Evolutionary conservation across 1,284 basidiomycete genomes (phyloP), one percentile per base, ranked within the genome.

Genomic region (Porphyrellus sp.): DNA sequence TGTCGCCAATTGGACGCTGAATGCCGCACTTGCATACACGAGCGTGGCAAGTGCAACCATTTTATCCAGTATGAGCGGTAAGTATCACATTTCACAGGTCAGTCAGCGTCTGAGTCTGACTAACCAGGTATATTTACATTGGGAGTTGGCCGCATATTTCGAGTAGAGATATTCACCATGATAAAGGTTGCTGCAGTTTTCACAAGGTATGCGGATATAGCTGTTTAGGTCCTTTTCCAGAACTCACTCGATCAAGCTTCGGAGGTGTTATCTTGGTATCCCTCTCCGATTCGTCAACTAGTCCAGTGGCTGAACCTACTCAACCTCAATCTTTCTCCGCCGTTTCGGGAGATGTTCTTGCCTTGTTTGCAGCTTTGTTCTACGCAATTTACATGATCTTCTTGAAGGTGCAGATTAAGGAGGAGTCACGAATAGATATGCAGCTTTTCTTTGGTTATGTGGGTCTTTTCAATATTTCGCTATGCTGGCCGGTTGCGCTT

Each of bases 81-180:
- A 55, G 86, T 12, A 12, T 39, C 25, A 25, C 8, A 6, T 41
- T 35, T 5, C 46, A 6, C n/a, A 12, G 11, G 8, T 33, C 25
- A 40, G 11, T 11, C 30, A 25, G 44, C 12, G 12, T 56, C 45
- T 54, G 35, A n/a, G 24, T 48, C 35, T n/a, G 15, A n/a, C n/a
- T n/a, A n/a, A n/a, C n/a, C 50, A 93, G 94, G 96, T 5, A 95
- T 99, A 73, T 98, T 98, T 70, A 99, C 96, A 0, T 75, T 99
- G 37, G 86, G 78, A 0, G 75, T 98, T 38, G 96, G 96, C 4
- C 78, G 88, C n/a, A 59, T 93, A 35, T 89, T 92, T 58, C 80
- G 81, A 12, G 91, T 98, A 9, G 97, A 99, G 68, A 75, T 73
- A 8, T 73, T 98, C 52, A 89, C 89, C 0, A 48, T 82, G 2